These are phyloP conservation scores for Geotrichum reessii DNA, from an alignment of 1,139 yeast genomes.

Conservation along the genomic window DNA sequence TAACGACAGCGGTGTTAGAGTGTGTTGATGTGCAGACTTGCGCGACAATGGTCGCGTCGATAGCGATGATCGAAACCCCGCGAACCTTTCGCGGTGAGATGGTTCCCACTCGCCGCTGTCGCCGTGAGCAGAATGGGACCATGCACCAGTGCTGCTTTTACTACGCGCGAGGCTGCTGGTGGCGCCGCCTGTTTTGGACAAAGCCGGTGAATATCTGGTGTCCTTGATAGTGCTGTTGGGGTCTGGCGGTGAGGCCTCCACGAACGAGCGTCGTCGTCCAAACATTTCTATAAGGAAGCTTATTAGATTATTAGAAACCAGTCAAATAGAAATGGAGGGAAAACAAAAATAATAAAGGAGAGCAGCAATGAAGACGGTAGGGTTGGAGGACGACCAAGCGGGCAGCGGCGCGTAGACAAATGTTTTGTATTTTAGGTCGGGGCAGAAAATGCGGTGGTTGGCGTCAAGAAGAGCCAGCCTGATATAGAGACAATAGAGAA, in stretches of 20 bases:
- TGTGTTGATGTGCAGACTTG: neutral
- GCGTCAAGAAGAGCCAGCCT: too few species aligned
- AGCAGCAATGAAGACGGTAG: too few species aligned
- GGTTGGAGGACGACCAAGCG: too few species aligned
- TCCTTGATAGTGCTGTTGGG: neutral
- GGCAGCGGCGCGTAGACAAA: too few species aligned
- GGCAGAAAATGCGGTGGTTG: too few species aligned
- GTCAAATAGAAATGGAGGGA: neutral
- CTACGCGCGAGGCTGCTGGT: neutral
- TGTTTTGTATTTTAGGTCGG: too few species aligned
- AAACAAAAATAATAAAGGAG: neutral
- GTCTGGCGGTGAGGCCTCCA: neutral
- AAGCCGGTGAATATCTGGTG: neutral
- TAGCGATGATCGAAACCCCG: neutral
- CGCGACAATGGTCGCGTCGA: neutral
- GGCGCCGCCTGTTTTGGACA: neutral
- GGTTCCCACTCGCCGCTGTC: neutral
- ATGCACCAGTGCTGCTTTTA: neutral
- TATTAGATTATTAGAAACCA: too few species aligned
- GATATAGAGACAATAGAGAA: too few species aligned
- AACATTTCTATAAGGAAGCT: neutral
- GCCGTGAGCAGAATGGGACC: neutral
- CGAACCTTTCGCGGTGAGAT: neutral
- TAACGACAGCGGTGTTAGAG: neutral
- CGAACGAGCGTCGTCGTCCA: neutral